Percentiles rank a stretch among this genome's conserved stretches.
These are phyloP conservation scores for Fonsecaea erecta DNA, from an alignment of 2,329 filamentous ascomycete genomes.

Conservation along the genomic window DNA sequence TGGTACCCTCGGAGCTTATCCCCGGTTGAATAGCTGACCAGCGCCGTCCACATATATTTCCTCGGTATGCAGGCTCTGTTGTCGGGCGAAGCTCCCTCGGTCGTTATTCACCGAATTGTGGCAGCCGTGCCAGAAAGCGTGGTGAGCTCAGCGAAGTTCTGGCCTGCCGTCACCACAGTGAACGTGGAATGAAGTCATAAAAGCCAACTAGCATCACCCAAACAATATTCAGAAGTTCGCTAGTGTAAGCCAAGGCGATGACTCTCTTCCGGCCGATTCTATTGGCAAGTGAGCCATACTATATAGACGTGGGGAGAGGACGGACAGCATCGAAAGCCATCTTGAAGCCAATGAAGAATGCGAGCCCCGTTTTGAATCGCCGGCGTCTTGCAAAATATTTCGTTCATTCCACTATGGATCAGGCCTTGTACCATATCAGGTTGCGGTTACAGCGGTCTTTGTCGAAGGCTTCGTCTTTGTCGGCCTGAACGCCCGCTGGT, in stretches of 20 bases:
- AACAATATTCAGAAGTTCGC: too few relatives aligned
- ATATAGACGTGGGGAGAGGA: too few relatives aligned
- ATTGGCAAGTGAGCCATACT: too few relatives aligned
- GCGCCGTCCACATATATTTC: slow-evolving; percentile 78
- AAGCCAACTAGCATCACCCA: too few relatives aligned
- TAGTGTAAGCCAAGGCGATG: too few relatives aligned
- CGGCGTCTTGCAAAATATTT: too few relatives aligned
- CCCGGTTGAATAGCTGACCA: slow-evolving; percentile 57
- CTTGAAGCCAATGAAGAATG: too few relatives aligned
- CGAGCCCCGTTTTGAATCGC: too few relatives aligned
- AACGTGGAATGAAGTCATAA: too few relatives aligned
- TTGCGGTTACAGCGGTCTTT: slow-evolving; percentile 84
- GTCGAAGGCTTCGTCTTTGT: slow-evolving; percentile 88
- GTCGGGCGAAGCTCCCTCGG: slow-evolving; percentile 66
- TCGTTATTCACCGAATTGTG: slow-evolving; percentile 71
- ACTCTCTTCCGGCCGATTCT: too few relatives aligned
- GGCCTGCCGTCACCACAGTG: slow-evolving; percentile 85
- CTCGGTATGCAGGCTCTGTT: slow-evolving; percentile 79
- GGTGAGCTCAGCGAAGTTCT: slow-evolving; percentile 80
- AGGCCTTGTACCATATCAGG: slow-evolving; percentile 72
- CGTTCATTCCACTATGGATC: slow-evolving; percentile 74
- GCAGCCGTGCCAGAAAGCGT: slow-evolving; percentile 77
- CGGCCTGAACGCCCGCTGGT: too few relatives aligned
- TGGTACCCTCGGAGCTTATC: slow-evolving; percentile 40
- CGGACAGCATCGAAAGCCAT: too few relatives aligned